phyloP scores from a whole-genome alignment of 2,329 filamentous ascomycete species.

The Neofusicoccum sp. region DNA sequence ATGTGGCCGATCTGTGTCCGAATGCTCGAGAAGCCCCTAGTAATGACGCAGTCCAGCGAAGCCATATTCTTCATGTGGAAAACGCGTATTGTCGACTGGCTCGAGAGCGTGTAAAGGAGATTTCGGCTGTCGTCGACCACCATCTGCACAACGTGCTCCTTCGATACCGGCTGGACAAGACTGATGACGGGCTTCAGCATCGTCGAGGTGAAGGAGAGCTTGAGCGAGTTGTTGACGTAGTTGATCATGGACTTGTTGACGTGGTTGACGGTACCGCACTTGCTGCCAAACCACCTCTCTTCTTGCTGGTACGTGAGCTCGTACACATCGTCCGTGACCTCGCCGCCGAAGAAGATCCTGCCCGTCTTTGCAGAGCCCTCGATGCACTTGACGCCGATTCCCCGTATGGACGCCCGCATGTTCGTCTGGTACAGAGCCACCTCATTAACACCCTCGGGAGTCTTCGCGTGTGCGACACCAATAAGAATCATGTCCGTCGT shows the following conservation, averaged over 20 bases:
- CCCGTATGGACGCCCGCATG: conserved; percentile 75
- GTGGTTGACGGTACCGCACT: conserved; percentile 86
- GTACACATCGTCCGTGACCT: conserved; percentile 79
- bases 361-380: conserved; percentile 74
- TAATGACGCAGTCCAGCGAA: conserved; percentile 54
- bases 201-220: conserved; percentile 60
- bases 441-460: conserved; percentile 64
- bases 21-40: conserved; percentile 52
- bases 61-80: conserved; percentile 74
- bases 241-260: conserved; percentile 61
- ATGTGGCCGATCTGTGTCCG: conserved; percentile 80
- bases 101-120: conserved; percentile 88
- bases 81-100: conserved; percentile 81
- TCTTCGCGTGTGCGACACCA: conserved; percentile 69
- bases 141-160: conserved; percentile 73
- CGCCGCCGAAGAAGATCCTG: conserved; percentile 88
- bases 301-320: conserved; percentile 96
- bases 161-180: conserved; percentile 29
- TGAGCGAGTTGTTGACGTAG: conserved; percentile 17
- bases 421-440: conserved; percentile 85
- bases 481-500: conserved; percentile 80
- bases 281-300: conserved; percentile 91
- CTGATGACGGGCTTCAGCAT: conserved; percentile 36
- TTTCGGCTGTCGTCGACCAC: conserved; percentile 84
- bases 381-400: conserved; percentile 74